Conservation (phyloP, 2,329 filamentous ascomycete species). For the Cercospora sp. region DNA sequence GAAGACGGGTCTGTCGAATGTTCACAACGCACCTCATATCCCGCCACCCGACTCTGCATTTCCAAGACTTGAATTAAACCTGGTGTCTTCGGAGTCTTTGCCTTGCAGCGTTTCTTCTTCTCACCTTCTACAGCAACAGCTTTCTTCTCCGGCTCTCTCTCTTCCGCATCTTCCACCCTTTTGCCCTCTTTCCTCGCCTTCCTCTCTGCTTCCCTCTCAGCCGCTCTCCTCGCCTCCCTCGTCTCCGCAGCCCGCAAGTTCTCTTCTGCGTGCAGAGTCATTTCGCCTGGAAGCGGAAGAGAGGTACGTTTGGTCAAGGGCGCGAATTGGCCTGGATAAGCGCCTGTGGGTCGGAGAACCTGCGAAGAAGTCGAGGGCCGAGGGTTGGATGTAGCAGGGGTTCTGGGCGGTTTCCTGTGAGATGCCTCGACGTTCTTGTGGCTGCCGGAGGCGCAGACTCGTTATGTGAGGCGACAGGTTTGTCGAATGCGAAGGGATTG, state of each 20-base stretch:
- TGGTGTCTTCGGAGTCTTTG: neutral
- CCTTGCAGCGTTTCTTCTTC: neutral
- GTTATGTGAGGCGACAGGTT: neutral
- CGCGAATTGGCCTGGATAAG: neutral
- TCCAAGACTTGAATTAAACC: neutral
- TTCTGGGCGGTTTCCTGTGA: too few relatives aligned
- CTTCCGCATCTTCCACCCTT: too few relatives aligned
- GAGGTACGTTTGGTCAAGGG: neutral
- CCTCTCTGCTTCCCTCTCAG: neutral
- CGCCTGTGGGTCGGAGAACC: neutral
- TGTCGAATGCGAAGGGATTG: neutral
- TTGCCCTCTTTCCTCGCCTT: neutral
- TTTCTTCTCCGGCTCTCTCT: neutral
- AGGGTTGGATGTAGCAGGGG: too few relatives aligned
- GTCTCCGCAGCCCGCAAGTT: neutral
- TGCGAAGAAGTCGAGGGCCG: too few relatives aligned
- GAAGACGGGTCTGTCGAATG: too few relatives aligned
- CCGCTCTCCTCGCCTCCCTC: neutral
- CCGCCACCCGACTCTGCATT: conserved; percentile 8
- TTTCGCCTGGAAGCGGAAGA: neutral
- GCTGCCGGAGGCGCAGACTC: too few relatives aligned
- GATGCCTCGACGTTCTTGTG: too few relatives aligned
- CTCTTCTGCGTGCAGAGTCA: neutral
- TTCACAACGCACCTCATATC: conserved; percentile 6
- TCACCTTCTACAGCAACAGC: too few relatives aligned